A percentile compares a stretch with the other conserved stretches of the same genome.
Conservation (phyloP, 768 basidiomycete genomes). For the Hygrophoropsis aurantiaca region DNA sequence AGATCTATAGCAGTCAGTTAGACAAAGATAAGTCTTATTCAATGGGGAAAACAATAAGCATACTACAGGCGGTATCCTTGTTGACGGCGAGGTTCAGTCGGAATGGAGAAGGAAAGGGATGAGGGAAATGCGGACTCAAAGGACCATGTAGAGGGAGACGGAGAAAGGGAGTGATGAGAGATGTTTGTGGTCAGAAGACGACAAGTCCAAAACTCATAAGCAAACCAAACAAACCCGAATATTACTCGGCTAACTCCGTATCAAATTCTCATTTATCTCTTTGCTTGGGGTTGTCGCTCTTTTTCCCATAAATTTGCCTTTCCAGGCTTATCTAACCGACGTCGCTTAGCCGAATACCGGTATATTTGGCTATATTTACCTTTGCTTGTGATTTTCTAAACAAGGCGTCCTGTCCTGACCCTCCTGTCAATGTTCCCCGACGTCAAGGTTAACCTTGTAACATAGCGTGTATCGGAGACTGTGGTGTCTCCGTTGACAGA, state of each 20-base stretch:
- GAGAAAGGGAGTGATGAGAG: constrained; percentile 16
- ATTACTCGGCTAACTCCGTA: constrained; percentile 28
- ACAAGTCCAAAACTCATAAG: constrained; percentile 15
- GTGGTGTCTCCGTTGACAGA: no score
- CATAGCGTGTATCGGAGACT: no score
- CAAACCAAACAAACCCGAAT: constrained; percentile 13
- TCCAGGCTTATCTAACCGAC: constrained; percentile 27
- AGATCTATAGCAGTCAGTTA: constrained; percentile 51
- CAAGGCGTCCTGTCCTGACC: constrained; percentile 4
- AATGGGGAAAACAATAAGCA: constrained; percentile 10
- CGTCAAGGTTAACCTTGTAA: no score
- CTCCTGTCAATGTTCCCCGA: neutral
- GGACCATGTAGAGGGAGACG: constrained; percentile 33
- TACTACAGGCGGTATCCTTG: constrained; percentile 57
- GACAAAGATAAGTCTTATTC: constrained; percentile 2
- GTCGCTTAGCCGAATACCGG: constrained; percentile 10
- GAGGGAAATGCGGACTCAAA: constrained; percentile 27
- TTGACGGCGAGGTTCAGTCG: constrained; percentile 45
- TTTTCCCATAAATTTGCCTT: constrained; percentile 9
- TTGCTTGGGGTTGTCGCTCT: constrained; percentile 4
- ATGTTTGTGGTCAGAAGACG: constrained; percentile 29
- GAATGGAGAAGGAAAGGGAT: constrained; percentile 29
- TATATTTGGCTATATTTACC: constrained; percentile 1
- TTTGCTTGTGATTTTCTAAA: constrained; percentile 9
- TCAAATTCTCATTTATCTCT: constrained; percentile 9